Evolutionary conservation across 2,329 filamentous ascomycete genomes (phyloP).

Genomic region (Paracamarosporium sp.): DNA sequence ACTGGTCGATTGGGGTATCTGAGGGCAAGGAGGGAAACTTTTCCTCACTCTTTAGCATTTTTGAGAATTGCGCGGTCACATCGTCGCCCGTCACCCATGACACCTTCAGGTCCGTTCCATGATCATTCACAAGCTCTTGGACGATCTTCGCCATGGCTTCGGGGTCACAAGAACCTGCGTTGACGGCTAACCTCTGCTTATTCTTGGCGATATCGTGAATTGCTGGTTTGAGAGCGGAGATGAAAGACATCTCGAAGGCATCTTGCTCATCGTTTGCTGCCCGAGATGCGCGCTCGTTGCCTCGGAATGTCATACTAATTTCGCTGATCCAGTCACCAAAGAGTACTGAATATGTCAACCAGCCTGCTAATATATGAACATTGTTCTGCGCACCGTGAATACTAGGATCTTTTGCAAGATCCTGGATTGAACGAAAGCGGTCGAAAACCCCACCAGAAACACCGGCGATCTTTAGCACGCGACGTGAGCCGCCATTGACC

Average conservation of each 20-base stretch:
- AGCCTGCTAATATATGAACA: background rate
- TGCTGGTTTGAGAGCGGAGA: constrained; percentile 18
- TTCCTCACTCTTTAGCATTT: constrained; percentile 1
- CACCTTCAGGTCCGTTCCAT: constrained; percentile 25
- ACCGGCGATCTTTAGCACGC: constrained; percentile 11
- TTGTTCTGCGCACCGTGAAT: constrained; percentile 32
- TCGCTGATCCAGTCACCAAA: constrained; percentile 58
- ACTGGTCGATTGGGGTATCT: constrained; percentile 17
- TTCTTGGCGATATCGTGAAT: constrained; percentile 26
- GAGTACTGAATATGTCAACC: constrained; percentile 37
- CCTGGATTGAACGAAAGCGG: constrained; percentile 12
- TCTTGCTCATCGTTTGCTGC: constrained; percentile 7
- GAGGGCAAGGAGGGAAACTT: constrained; percentile 11
- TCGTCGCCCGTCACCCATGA: constrained; percentile 26
- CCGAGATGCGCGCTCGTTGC: constrained; percentile 14
- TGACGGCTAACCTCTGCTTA: constrained; percentile 55
- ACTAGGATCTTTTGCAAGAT: constrained; percentile 49
- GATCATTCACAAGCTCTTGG: constrained; percentile 15
- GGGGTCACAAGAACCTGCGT: constrained; percentile 62
- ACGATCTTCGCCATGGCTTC: constrained; percentile 36
- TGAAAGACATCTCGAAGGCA: constrained; percentile 18
- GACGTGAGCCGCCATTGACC: background rate
- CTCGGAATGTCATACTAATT: constrained; percentile 57
- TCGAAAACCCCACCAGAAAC: constrained; percentile 16
- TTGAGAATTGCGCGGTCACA: background rate